Conservation (phyloP, 1,139 yeast species). For the Kodamaea ohmeri region DNA sequence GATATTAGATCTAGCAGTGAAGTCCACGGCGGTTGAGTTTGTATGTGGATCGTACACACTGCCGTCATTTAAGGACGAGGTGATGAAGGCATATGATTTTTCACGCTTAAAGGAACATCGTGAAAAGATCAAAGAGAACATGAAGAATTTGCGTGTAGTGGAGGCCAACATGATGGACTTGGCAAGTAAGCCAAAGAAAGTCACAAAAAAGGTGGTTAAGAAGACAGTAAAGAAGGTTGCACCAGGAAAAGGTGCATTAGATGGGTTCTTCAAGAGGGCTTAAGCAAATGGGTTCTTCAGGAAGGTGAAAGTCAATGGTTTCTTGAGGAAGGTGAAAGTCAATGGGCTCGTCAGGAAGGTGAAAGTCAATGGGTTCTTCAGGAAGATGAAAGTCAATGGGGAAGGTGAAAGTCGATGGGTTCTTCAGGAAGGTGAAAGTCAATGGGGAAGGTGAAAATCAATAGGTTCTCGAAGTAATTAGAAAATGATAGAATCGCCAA, state of each 20-base stretch:
- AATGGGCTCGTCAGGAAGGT: no score
- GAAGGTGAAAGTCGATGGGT: no score
- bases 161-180: constrained; percentile 32
- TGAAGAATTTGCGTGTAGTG: constrained; percentile 31
- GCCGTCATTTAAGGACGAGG: constrained; percentile 17
- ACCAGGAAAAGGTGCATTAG: constrained; percentile 60
- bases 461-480: no score
- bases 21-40: constrained; percentile 29
- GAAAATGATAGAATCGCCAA: no score
- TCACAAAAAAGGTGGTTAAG: constrained; percentile 17
- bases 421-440: no score
- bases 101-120: constrained; percentile 30
- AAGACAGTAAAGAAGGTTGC: constrained; percentile 40
- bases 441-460: no score
- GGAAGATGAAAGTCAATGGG: no score
- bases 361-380: no score
- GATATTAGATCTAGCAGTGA: constrained; percentile 24
- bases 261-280: constrained; percentile 55
- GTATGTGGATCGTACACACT: constrained; percentile 29
- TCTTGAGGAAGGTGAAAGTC: no score
- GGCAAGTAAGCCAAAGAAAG: constrained; percentile 20
- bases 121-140: constrained; percentile 23
- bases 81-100: constrained; percentile 26
- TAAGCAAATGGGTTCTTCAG: no score
- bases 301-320: no score